These are phyloP conservation scores for Trichoderma sp. DNA, from an alignment of 2,329 filamentous ascomycete genomes.

Conservation along the genomic window DNA sequence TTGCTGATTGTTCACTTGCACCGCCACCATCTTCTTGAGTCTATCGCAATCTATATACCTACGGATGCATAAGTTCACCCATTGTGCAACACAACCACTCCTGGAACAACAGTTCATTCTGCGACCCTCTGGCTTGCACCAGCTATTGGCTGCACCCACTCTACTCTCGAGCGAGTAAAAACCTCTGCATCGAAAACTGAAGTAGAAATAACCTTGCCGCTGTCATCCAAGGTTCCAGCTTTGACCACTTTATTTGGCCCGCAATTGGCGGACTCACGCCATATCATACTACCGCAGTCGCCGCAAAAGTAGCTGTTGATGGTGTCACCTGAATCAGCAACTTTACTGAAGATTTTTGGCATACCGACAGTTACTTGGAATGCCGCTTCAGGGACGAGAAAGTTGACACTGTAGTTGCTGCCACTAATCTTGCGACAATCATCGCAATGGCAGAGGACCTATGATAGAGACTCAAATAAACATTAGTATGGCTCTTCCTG, in stretches of 20 bases:
- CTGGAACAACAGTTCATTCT: neutral
- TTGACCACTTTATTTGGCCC: neutral
- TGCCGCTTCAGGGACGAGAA: neutral
- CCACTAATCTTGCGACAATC: slow-evolving; percentile 6
- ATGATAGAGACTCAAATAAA: neutral
- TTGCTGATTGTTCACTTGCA: neutral
- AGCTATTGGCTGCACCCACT: neutral
- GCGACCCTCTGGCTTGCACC: neutral
- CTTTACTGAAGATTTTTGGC: neutral
- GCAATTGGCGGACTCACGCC: neutral
- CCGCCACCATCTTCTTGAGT: neutral
- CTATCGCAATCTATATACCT: neutral
- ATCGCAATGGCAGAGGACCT: neutral
- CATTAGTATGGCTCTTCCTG: neutral
- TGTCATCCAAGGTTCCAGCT: neutral
- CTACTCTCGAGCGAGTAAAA: neutral
- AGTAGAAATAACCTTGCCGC: neutral
- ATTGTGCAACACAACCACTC: neutral
- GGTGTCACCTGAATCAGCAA: neutral
- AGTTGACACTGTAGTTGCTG: neutral
- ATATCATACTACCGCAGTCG: neutral
- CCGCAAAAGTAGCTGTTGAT: neutral
- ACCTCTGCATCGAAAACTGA: neutral
- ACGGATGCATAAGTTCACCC: neutral
- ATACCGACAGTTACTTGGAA: neutral